These are phyloP conservation scores for Plenodomus lindquistii DNA, from an alignment of 2,329 filamentous ascomycete genomes.

Conservation along the genomic window DNA sequence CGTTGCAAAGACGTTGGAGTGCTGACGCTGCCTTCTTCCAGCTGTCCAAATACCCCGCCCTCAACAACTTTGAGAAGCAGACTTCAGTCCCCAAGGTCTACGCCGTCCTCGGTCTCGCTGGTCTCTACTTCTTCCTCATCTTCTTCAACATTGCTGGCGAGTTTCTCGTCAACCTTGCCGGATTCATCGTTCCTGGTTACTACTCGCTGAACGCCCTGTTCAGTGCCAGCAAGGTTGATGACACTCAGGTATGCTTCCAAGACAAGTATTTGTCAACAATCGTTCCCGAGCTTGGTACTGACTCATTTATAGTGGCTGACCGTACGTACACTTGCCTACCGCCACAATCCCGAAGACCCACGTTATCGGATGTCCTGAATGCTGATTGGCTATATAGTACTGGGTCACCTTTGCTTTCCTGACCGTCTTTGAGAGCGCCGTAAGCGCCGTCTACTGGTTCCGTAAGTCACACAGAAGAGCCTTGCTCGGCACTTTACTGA, in stretches of 20 bases:
- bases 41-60: conserved; percentile 82
- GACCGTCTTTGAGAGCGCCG: conserved; percentile 79
- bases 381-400: conserved; percentile 57
- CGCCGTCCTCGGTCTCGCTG: conserved; percentile 72
- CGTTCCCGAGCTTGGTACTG: conserved; percentile 38
- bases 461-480: conserved; percentile 45
- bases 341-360: background rate
- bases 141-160: conserved; percentile 91
- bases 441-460: conserved; percentile 91
- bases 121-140: conserved; percentile 87
- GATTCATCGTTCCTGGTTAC: conserved; percentile 81
- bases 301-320: conserved; percentile 63
- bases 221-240: conserved; percentile 70
- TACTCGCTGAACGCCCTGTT: conserved; percentile 82
- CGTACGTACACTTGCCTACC: conserved; percentile 36
- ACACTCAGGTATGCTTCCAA: conserved; percentile 69
- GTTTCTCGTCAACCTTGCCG: conserved; percentile 83
- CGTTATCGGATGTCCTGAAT: background rate
- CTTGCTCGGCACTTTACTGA: background rate
- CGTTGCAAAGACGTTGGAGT: conserved; percentile 1
- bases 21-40: conserved; percentile 47
- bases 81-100: conserved; percentile 84
- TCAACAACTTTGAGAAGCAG: conserved; percentile 86
- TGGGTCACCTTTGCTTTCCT: conserved; percentile 86
- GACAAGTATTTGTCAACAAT: background rate